Base-by-base conservation (phyloP, 2,329 filamentous ascomycete genomes). In the Pseudogymnoascus sp. region DNA sequence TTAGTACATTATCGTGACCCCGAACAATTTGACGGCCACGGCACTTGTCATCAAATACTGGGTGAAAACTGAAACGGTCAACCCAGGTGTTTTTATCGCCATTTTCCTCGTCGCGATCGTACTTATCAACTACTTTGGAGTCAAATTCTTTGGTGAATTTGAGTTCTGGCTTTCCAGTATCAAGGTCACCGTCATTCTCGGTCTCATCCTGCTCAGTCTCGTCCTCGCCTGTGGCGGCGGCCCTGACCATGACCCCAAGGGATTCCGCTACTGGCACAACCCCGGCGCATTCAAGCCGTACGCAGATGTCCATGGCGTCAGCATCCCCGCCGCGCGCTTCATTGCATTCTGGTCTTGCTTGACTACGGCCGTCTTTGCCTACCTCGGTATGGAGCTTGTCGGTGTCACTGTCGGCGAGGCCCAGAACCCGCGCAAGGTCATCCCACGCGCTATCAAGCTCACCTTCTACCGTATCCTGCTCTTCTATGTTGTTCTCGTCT, bases 1-100 rank as follows among this genome's bases (percentile, higher is more conserved):
- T 28, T 75, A 92, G 83, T 94, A 94, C 72, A 89, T 94, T 71
- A 92, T 95, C 68, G 82, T 89, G 58, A 91, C 89, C 1, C 90
- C 91, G 1, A 94, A 94, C 70, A 90, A 95, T 71, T 77, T 95
- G 38, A 94, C 90, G 0, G 90, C 90, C 28, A 84, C 82, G n/a
- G 83, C 89, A 4, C 74, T 95, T 37, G 88, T 93, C 62, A 88
- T 95, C 62, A 84, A 88, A 66, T 91, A 85, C 68, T 95, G 91
- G 90, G 75, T 90, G 9, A 72, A 78, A 1, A 75, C 82, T 28
- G 81, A 88, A 0, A 77, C 74, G 47, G 79, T 93, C 61, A 92
- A 93, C 69, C 86, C 89, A 0, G 90, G 88, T 58, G 88, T 93
- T 11, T 94, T 85, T 75, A 91, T 95, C 61, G 81, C 90, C 38